Base-by-base conservation (phyloP, 1,139 yeast species). In the Yamadazyma diospyri region DNA sequence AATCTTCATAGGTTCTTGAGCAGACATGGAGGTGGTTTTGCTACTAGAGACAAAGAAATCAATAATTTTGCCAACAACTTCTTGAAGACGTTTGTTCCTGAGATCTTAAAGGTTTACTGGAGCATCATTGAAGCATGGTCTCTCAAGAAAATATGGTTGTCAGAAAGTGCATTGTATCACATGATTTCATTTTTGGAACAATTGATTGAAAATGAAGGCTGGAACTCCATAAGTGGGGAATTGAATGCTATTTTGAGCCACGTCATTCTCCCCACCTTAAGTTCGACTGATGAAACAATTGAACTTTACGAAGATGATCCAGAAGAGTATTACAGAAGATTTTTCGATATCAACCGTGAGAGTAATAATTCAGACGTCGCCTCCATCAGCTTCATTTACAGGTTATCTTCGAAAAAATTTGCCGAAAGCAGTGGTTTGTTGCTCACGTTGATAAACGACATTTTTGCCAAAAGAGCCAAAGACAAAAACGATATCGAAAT, bases 291-390 rank as follows among this genome's bases (percentile, higher is more conserved):
- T 23, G 75, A 70, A 38, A 67, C 76, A 23, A 60, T 81, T 24
- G 85, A 79, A 45, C 59, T 80, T 35, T 79, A 77, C 48, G 84
- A 81, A 46, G 84, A 77, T 41, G 89, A 82, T 40, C 79, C 83
- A 5, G 85, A 79, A 43, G 89, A 82, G 46, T 83, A 81, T 48
- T 69, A 81, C 23, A 71, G 88, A 60, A 69, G 84, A 44, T 80
- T 62, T 48, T 80, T 79, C 44, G 88, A 81, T 50, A 65, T 79
- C 37, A 79, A 76, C 48, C 78, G 84, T 43, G 94, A 85, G 43
- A 71, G 76, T 23, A 73, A 76, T 30, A 81, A 92, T 9, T 78
- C 94, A 0, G 95, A 86, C 49, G 77, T 78, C 26, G 95, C 95
- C 0, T 81, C 96, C 2, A 75, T 83, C 32, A 83, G 81, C 55